Evolutionary conservation across 331 rosid genomes (phyloP).

Genomic region (Acacia concinna): DNA sequence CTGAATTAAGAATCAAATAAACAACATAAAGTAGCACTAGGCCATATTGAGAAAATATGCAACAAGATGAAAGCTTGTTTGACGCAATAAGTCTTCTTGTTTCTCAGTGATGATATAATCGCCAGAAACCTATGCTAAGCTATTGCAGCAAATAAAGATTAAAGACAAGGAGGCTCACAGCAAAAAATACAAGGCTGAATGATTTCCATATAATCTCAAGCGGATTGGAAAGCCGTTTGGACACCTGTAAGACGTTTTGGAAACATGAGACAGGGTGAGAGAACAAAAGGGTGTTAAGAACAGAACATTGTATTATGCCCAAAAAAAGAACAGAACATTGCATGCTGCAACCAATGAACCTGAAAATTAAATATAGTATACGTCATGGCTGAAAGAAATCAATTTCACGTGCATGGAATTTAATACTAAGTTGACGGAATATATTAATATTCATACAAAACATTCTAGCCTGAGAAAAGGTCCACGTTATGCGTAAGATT

Average conservation of each 20-base stretch:
- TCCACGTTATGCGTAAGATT: conserved; percentile 13
- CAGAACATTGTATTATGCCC: neutral
- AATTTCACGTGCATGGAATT: conserved; percentile 26
- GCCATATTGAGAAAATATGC: neutral
- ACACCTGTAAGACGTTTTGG: conserved; percentile 45
- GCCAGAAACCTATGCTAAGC: neutral
- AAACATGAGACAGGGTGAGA: neutral
- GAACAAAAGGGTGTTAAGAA: neutral
- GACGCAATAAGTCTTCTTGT: neutral
- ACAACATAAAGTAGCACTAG: neutral
- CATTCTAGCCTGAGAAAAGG: neutral
- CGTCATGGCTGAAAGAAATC: conserved; percentile 19
- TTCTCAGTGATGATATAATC: neutral
- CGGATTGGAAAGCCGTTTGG: conserved; percentile 79
- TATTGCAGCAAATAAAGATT: neutral
- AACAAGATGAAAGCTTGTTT: neutral
- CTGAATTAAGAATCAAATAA: neutral
- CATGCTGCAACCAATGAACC: neutral
- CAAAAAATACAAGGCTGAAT: conserved; percentile 93
- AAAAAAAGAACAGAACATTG: neutral
- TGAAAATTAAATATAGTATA: neutral
- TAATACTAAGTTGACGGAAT: neutral
- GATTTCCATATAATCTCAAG: conserved; percentile 89
- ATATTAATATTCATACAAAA: conserved; percentile 1
- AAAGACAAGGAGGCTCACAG: conserved; percentile 60